Percentiles rank a stretch among this genome's conserved stretches.
Conservation (phyloP, 176 grass and related monocot genomes). For the Lolium perenne region DNA sequence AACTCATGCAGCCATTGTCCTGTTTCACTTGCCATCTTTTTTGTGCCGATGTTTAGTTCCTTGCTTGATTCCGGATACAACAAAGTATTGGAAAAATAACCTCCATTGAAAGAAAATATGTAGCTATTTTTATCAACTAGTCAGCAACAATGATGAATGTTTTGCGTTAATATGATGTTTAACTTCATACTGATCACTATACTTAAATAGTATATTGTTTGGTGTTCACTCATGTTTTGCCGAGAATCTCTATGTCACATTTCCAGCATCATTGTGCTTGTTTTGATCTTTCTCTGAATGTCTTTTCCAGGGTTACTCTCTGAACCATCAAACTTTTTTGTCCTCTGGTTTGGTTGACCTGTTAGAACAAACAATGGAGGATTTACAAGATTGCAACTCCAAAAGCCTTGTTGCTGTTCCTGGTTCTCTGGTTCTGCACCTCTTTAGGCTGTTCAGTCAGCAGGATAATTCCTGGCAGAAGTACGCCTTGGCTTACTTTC, state of each 20-base stretch:
- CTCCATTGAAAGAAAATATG: neutral
- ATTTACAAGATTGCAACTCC: constrained; percentile 60
- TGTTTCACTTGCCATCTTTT: neutral
- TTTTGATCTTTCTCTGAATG: constrained; percentile 15
- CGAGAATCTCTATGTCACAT: neutral
- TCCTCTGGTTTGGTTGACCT: constrained; percentile 6
- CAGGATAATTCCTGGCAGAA: constrained; percentile 76
- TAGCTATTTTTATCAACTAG: neutral
- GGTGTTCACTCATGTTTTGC: neutral
- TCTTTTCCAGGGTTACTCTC: constrained; percentile 40
- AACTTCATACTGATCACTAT: neutral
- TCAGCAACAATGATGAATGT: neutral
- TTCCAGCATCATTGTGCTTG: constrained; percentile 11
- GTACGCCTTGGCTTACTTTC: constrained; percentile 62
- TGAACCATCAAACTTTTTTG: constrained; percentile 29
- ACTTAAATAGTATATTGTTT: neutral
- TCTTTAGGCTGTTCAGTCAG: constrained; percentile 60
- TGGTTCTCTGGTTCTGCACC: constrained; percentile 54
- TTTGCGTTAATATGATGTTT: neutral
- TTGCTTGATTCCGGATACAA: neutral
- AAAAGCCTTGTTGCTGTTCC: constrained; percentile 64
- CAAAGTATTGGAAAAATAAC: neutral
- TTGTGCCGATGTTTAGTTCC: neutral
- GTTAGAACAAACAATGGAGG: constrained; percentile 48
- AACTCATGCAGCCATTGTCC: constrained; percentile 11